Evolutionary conservation across 768 basidiomycete genomes (phyloP), one percentile per base, ranked within the genome.

Genomic region (Naganishia onofrii): DNA sequence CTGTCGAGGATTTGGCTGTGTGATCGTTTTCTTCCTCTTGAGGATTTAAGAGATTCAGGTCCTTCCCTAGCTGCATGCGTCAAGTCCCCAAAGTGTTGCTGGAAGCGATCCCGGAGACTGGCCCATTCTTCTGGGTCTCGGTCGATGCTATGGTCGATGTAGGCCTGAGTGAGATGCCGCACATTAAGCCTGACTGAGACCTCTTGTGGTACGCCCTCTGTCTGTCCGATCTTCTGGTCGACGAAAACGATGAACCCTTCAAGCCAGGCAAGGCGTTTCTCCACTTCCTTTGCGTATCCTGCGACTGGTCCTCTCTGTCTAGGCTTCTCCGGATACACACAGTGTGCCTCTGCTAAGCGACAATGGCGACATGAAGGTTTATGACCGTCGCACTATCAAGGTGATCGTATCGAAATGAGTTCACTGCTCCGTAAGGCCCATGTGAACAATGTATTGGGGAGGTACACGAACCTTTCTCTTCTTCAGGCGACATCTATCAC

Each of bases 241-340:
- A 63, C 60, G 23, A 63, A 63, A 3, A 63, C 23, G 15, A 63
- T 63, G 60, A 63, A 63, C 3, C 60, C 60, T 44, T 63, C 60
- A 13, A 63, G 38, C 60, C 60, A 63, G 10, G 60, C 38, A 44
- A 63, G 36, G 23, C 60, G 36, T 29, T 44, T 63, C 60, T 63
- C 60, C 60, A 63, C 26, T 28, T 63, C 60, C 32, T 63, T 63
- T 8, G 60, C 60, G 38, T 63, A 63, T 9, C 60, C 60, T n/a
- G 60, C 60, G 60, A 63, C 60, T 3, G 60, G 60, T 44, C 60
- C 60, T 36, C 60, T 42, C 29, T 63, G 60, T 29, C 60, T 63
- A 3, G 60, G 60, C 26, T 63, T 63, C 32, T 63, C 60, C 10
- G 60, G 60, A 29, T 63, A 63, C 12, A 63, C 60, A 15, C 60